Percentiles rank a stretch among this genome's conserved stretches.
Evolutionary conservation across 805 yeast genomes (phyloP).

Genomic region (Ogataea ganodermae): DNA sequence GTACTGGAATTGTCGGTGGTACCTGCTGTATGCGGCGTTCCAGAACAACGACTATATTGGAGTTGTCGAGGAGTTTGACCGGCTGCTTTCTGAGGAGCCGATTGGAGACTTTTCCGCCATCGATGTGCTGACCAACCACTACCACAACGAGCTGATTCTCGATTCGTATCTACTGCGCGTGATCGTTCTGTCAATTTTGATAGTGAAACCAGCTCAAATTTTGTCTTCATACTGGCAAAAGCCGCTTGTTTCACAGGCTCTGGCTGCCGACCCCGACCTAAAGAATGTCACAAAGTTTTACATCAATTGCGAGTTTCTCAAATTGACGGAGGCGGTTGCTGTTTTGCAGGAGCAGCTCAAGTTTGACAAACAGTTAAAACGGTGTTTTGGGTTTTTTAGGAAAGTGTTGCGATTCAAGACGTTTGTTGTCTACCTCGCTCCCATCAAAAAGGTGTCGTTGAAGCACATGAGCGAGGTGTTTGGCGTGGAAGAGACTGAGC

Average conservation of each 20-base stretch:
- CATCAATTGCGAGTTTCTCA: conserved; percentile 30
- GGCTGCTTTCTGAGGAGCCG: conserved; percentile 14
- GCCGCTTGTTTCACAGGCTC: conserved; percentile 20
- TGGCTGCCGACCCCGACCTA: conserved; percentile 23
- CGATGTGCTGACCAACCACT: conserved; percentile 21
- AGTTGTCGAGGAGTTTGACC: conserved; percentile 27
- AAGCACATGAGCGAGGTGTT: conserved; percentile 26
- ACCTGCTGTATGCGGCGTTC: conserved; percentile 29
- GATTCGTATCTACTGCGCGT: conserved; percentile 22
- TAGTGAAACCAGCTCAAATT: conserved; percentile 17
- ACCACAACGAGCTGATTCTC: conserved; percentile 20
- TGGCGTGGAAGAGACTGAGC: conserved; percentile 15
- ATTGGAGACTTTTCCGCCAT: conserved; percentile 20
- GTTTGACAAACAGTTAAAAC: conserved; percentile 26
- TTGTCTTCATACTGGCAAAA: conserved; percentile 14
- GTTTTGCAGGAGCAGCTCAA: conserved; percentile 14
- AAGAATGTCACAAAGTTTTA: conserved; percentile 28
- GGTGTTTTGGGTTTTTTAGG: conserved; percentile 27
- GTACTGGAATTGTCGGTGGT: conserved; percentile 36
- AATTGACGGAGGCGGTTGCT: conserved; percentile 20
- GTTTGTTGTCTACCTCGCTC: conserved; percentile 36
- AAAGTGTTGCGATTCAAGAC: conserved; percentile 33
- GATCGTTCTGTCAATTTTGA: conserved; percentile 23
- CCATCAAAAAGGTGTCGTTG: conserved; percentile 27
- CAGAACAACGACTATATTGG: conserved; percentile 25